Evolutionary conservation across 2,329 filamentous ascomycete species (phyloP), one percentile per base, ranked within the genome.

Genomic region (Pezicula radicicola): DNA sequence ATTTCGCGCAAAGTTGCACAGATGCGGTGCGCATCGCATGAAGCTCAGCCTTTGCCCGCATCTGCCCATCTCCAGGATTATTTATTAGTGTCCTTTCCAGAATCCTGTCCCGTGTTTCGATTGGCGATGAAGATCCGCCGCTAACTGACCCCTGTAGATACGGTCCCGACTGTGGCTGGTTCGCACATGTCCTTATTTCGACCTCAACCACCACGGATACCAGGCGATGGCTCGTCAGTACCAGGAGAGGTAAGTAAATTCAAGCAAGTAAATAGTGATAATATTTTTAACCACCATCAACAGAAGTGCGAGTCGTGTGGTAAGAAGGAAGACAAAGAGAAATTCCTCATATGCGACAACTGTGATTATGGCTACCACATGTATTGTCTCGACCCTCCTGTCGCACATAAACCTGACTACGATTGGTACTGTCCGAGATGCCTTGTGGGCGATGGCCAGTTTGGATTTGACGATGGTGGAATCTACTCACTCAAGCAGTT

Each of bases 401-500:
- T 96, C 41, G 88, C 87, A 61, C 75, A 80, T 8, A 84, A 88
- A 57, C 91, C 91, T 0, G 88, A 94, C 21, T 80, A 85, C 49
- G 94, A 97, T 65, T 99, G 94, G 94, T 93, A 97, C 67, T 99
- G 94, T 61, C 88, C 94, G 0, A 84, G 91, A 64, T 99, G 94
- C 67, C 81, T 99, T 25, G 94, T 99, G 21, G 94, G 94, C 44
- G 96, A 96, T 51, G 92, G 93, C 37, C 91, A 97, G 59, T 99
- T 96, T 63, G 94, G 94, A 0, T 99, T 99, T 56, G 93, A 97
- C 66, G 94, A 99, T 69, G 94, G 94, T 21, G 92, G 92, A 4
- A 81, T 97, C 19, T 99, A 99, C 70, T 99, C 94, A 0, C 76
- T 99, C 25, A 91, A 89, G 63, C 89, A 96, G 63, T 99, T 99